Conservation (phyloP, 345 rosid genomes). For the Tarenaya hassleriana region DNA sequence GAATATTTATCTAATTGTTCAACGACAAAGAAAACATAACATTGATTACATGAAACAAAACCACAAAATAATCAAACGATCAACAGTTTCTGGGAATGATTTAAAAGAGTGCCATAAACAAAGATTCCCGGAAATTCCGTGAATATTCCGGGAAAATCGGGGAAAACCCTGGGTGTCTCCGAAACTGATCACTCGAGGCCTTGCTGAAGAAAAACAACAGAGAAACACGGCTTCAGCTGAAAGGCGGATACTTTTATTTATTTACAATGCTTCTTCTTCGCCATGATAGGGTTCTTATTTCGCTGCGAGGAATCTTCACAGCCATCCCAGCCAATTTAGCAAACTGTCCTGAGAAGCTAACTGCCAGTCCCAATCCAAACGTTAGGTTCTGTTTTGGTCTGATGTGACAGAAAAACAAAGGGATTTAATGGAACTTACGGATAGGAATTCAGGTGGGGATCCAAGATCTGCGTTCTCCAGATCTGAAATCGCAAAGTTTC, state of each 20-base stretch:
- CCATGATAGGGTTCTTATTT: no score
- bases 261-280: slow-evolving; percentile 11
- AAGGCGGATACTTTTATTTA: slow-evolving; percentile 15
- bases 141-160: neutral
- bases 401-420: no score
- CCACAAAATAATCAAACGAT: no score
- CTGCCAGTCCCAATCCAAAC: slow-evolving; percentile 38
- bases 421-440: slow-evolving; percentile 53
- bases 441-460: slow-evolving; percentile 67
- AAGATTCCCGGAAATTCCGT: slow-evolving; percentile 9
- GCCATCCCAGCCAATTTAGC: slow-evolving; percentile 54
- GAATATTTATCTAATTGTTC: no score
- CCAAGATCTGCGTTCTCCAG: slow-evolving; percentile 67
- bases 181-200: slow-evolving; percentile 14
- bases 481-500: slow-evolving; percentile 43
- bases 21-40: no score
- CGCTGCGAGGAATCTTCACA: no score
- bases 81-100: no score
- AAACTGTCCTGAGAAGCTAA: slow-evolving; percentile 74
- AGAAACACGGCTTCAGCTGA: slow-evolving; percentile 18
- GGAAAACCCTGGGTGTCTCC: slow-evolving; percentile 4
- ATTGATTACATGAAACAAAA: no score
- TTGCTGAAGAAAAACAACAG: slow-evolving; percentile 16
- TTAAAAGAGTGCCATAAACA: no score
- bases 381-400: neutral